Evolutionary conservation across 148 eudicot species (phyloP), one percentile per base, ranked within the genome.

Genomic region (Arbutus unedo): DNA sequence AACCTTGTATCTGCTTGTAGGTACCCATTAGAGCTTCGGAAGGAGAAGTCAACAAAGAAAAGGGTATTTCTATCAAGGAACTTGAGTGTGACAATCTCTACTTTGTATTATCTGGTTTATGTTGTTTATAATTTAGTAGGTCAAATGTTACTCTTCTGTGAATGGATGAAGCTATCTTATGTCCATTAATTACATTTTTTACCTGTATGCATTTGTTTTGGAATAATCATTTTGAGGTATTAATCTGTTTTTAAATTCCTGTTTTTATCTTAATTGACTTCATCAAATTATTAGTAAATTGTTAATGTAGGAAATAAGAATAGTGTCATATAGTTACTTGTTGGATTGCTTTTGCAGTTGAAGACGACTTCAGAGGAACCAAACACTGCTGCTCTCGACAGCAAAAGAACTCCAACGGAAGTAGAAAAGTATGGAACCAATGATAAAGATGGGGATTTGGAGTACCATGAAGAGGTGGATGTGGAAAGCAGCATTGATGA

Each of bases 11-110:
- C 62, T 86, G 31, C 21, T 8, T 82, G 66, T 82, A 96, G 99
- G 99, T 96, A 96, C 73, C 99, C 99, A 0, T 77, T 96, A 92
- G 99, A 94, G 92, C 92, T 96, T 56, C 89, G 99, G n/a, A 96
- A 93, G 89, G 97, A 87, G 84, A 96, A 96, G 85, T 86, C 98
- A 25, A 88, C 90, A 38, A 96, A 96, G 89, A 89, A 85, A 74
- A 96, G 94, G 98, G 99, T 96, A 90, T 48, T 77, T 48, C 48
- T 15, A 25, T 23, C 25, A 53, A 67, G 64, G 74, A 81, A 72
- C 21, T 55, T 71, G 50, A 54, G 64, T 45, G 5, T 45, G 59
- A 3, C 21, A 50, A 23, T 80, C 56, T 25, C 19, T 0, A 51
- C 14, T 66, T 79, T 60, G 19, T 45, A 14, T 41, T 6, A 9